phyloP scores from a whole-genome alignment of 2,329 filamentous ascomycete genomes.

The Fusarium chuoi region DNA sequence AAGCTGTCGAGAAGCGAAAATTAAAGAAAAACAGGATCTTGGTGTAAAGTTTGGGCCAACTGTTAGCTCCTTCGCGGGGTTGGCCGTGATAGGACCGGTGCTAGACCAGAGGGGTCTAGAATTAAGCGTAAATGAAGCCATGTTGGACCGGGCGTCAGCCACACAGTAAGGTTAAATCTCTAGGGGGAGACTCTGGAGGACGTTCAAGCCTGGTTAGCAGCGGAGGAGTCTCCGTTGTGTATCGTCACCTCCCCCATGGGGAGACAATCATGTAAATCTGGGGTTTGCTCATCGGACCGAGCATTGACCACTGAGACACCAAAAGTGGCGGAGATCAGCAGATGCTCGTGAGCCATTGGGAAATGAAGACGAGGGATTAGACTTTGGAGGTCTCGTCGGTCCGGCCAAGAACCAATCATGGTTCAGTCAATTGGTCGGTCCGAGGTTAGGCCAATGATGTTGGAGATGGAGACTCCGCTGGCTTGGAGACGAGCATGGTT shows the following conservation, averaged over 20 bases:
- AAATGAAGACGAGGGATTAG: not conserved
- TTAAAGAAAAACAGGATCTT: not conserved
- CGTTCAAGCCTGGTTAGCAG: not conserved
- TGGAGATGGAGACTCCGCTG: not conserved
- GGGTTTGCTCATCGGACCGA: slow-evolving; percentile 24
- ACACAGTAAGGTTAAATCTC: not conserved
- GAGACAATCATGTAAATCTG: slow-evolving; percentile 10
- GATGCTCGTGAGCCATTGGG: not conserved
- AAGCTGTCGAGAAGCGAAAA: slow-evolving; percentile 3
- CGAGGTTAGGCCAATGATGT: slow-evolving; percentile 19
- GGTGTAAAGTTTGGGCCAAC: not conserved
- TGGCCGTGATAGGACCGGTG: slow-evolving; percentile 15
- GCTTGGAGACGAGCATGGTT: not conserved
- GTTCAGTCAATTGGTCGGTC: not conserved
- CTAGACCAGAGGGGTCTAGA: not conserved
- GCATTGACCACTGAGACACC: not conserved
- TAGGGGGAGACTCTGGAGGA: not conserved
- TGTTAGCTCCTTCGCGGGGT: not conserved
- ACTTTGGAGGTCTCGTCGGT: slow-evolving; percentile 8
- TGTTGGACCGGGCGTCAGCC: slow-evolving; percentile 3
- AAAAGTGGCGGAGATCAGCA: not conserved
- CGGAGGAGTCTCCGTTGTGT: not conserved
- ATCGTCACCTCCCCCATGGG: slow-evolving; percentile 20
- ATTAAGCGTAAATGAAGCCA: not conserved
- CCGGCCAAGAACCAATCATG: slow-evolving; percentile 27